Evolutionary conservation across 2,329 filamentous ascomycete genomes (phyloP), one percentile per base, ranked within the genome.

Genomic region (Trichoderma sp.): DNA sequence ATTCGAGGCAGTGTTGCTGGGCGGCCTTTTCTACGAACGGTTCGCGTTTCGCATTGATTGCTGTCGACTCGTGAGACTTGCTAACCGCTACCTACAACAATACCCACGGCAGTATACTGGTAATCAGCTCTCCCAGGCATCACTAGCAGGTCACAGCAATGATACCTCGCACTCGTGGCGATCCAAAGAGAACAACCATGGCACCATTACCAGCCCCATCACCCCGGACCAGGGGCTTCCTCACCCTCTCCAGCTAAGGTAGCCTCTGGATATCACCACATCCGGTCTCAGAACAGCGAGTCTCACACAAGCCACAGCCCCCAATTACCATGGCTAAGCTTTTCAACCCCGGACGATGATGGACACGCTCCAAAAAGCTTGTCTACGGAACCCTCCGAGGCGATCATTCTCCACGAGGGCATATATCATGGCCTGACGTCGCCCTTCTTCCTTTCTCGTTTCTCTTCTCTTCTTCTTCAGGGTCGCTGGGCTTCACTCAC

Each of bases 261-360:
- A 34, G 48, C 9, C 24, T 54, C 30, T 64, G 66, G 68, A 47
- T 65, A 62, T 44, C 14, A 21, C 24, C 9, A 44, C 56, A 68
- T 67, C 68, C 68, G 68, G 68, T 70, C 67, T 69, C 68, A 69
- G 66, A 56, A 47, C 10, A 63, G n/a, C 51, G 60, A 47, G 26
- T 17, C 19, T 47, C 24, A 30, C n/a, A 50, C 59, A 54, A 63
- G 60, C 51, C 28, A 52, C 26, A 21, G 15, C n/a, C 10, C 34
- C 34, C 10, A 14, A 5, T 12, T 12, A 15, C 19, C 41, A 28
- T 30, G 12, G 3, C 50, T 28, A 39, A 28, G 34, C 52, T 6
- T 15, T 60, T 9, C 50, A 7, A 39, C 51, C 56, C 50, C 48
- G 26, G 47, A 62, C 30, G 58, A 62, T 21, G 58, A 52, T 30